phyloP scores from a whole-genome alignment of 2,329 filamentous ascomycete species.

The Aspergillaceae sp. region DNA sequence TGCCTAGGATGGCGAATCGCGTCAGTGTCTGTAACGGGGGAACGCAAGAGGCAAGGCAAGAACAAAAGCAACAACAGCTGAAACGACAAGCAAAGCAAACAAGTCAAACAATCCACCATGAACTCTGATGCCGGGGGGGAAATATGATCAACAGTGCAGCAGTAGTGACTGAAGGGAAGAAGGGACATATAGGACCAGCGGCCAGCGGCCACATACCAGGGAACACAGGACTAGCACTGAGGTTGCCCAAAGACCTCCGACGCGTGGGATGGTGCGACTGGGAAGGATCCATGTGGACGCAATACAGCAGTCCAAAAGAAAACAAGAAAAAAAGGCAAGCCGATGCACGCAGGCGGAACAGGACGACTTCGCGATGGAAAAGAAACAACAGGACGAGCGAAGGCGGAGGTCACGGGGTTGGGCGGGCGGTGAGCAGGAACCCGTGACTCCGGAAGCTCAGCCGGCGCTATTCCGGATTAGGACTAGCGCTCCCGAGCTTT shows the following conservation, averaged over 20 bases:
- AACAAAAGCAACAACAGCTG: background rate
- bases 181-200: slow-evolving; percentile 3
- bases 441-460: slow-evolving; percentile 28
- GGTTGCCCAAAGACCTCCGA: slow-evolving; percentile 25
- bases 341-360: slow-evolving; percentile 2
- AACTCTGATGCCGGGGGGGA: too few species aligned
- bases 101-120: background rate
- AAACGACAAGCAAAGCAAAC: background rate
- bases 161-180: slow-evolving; percentile 1
- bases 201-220: slow-evolving; percentile 28
- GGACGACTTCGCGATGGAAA: slow-evolving; percentile 1
- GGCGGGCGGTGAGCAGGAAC: slow-evolving; percentile 14
- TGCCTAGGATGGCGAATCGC: slow-evolving; percentile 10
- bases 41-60: background rate
- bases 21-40: background rate
- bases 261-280: slow-evolving; percentile 25
- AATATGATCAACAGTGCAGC: too few species aligned
- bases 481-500: slow-evolving; percentile 30
- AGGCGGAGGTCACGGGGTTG: background rate
- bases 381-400: slow-evolving; percentile 2
- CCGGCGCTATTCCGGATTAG: slow-evolving; percentile 20
- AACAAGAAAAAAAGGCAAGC: background rate
- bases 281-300: slow-evolving; percentile 23
- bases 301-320: too few species aligned
- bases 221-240: slow-evolving; percentile 27